phyloP scores from a whole-genome alignment of 257 asterid genomes.

The Penstemon newberryi region DNA sequence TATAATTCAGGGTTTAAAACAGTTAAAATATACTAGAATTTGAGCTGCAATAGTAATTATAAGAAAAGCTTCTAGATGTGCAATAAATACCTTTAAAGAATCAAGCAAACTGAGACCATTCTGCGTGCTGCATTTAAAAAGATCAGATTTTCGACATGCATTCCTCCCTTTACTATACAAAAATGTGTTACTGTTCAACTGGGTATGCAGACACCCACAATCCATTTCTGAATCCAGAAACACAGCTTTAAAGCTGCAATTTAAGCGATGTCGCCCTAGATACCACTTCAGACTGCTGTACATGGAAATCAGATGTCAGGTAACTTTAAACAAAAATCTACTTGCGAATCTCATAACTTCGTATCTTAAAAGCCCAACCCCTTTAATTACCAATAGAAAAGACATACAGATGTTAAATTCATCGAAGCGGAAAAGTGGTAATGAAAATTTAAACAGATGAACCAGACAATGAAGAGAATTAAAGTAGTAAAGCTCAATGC shows the following conservation, averaged over 20 bases:
- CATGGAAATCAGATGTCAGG: no score
- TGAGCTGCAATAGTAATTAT: conserved; percentile 9
- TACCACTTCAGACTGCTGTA: no score
- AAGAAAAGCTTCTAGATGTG: background rate
- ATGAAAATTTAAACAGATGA: no score
- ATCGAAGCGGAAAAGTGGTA: no score
- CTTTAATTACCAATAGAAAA: no score
- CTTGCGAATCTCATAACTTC: no score
- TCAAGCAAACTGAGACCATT: conserved; percentile 55
- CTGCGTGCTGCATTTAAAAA: conserved; percentile 32
- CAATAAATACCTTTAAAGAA: conserved; percentile 54
- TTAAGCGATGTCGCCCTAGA: no score
- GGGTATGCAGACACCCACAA: conserved; percentile 44
- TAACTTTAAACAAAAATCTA: no score
- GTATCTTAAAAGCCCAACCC: no score
- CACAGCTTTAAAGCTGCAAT: background rate
- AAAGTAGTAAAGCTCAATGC: no score
- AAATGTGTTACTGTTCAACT: conserved; percentile 33
- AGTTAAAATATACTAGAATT: background rate
- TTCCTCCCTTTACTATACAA: conserved; percentile 36
- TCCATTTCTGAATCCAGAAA: conserved; percentile 55
- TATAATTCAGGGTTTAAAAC: background rate
- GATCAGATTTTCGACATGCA: conserved; percentile 34
- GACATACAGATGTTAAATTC: no score
- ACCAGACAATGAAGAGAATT: no score